phyloP scores from a whole-genome alignment of 768 basidiomycete genomes.

The Pulveroboletus sp. region DNA sequence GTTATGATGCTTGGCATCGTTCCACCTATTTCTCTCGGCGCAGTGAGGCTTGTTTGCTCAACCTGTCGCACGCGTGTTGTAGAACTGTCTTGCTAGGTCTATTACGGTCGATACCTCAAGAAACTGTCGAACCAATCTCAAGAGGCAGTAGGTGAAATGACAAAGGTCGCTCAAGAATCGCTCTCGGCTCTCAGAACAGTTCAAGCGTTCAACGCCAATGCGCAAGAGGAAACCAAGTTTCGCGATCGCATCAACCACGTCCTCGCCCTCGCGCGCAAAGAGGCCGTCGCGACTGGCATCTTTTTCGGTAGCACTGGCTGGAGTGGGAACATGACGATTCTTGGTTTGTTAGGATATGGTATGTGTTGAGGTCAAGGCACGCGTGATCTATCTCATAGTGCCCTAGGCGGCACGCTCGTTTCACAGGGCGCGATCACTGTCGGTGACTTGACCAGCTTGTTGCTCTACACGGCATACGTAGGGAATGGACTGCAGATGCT shows the following conservation, averaged over 20 bases:
- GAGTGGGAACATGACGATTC: conserved; percentile 90
- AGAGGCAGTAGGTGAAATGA: conserved; percentile 95
- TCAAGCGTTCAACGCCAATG: conserved; percentile 85
- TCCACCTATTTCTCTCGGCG: conserved; percentile 81
- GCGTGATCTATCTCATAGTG: not conserved
- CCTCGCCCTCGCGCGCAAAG: conserved; percentile 74
- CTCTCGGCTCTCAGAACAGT: conserved; percentile 85
- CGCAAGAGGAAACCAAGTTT: conserved; percentile 77
- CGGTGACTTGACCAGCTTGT: conserved; percentile 84
- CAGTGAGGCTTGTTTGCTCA: conserved; percentile 44
- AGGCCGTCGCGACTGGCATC: conserved; percentile 86
- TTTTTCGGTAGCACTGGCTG: conserved; percentile 92
- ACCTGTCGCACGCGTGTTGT: conserved; percentile 9
- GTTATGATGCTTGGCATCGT: conserved; percentile 91
- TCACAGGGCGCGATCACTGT: conserved; percentile 86
- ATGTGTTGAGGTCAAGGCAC: conserved; percentile 14
- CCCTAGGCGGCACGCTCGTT: conserved; percentile 84
- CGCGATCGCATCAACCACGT: conserved; percentile 61
- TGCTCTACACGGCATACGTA: conserved; percentile 90
- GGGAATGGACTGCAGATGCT: conserved; percentile 78
- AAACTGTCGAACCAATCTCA: conserved; percentile 89
- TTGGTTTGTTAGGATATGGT: conserved; percentile 92
- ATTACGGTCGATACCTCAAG: conserved; percentile 94
- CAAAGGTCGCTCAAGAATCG: conserved; percentile 84
- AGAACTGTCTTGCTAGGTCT: conserved; percentile 53